phyloP scores from a whole-genome alignment of 768 basidiomycete species.

The Kwoniella europaea region DNA sequence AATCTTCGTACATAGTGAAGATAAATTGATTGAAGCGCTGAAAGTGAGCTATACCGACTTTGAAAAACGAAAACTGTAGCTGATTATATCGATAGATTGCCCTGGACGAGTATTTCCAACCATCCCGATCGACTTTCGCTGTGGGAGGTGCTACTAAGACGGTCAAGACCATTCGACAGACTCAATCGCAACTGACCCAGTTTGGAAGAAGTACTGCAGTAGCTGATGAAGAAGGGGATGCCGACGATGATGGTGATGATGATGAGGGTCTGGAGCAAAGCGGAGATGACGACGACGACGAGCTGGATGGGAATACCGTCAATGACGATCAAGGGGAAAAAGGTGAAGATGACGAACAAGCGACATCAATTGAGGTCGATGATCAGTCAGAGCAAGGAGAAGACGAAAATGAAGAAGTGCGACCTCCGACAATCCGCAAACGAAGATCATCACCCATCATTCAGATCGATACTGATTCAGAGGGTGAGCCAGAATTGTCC shows the following conservation, averaged over 20 bases:
- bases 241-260: background rate
- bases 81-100: slow-evolving; percentile 61
- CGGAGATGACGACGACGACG: slow-evolving; percentile 3
- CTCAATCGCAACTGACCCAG: slow-evolving; percentile 16
- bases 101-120: slow-evolving; percentile 71
- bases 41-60: slow-evolving; percentile 64
- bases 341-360: background rate
- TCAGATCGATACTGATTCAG: slow-evolving; percentile 24
- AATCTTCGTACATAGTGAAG: slow-evolving; percentile 86
- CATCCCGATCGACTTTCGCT: slow-evolving; percentile 74
- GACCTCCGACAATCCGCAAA: background rate
- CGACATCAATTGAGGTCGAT: background rate
- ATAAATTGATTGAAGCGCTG: slow-evolving; percentile 73
- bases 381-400: slow-evolving; percentile 8
- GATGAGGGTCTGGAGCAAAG: background rate
- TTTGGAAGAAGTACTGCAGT: background rate
- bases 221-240: background rate
- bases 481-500: slow-evolving; percentile 22
- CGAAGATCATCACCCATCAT: slow-evolving; percentile 2
- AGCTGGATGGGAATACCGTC: background rate
- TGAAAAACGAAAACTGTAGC: no score
- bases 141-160: slow-evolving; percentile 59
- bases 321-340: slow-evolving; percentile 7
- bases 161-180: slow-evolving; percentile 19
- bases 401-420: slow-evolving; percentile 7